A percentile compares a stretch with the other conserved stretches of the same genome.
Conservation (phyloP, 2,329 filamentous ascomycete genomes). For the Ceratocystis eucalypticola region DNA sequence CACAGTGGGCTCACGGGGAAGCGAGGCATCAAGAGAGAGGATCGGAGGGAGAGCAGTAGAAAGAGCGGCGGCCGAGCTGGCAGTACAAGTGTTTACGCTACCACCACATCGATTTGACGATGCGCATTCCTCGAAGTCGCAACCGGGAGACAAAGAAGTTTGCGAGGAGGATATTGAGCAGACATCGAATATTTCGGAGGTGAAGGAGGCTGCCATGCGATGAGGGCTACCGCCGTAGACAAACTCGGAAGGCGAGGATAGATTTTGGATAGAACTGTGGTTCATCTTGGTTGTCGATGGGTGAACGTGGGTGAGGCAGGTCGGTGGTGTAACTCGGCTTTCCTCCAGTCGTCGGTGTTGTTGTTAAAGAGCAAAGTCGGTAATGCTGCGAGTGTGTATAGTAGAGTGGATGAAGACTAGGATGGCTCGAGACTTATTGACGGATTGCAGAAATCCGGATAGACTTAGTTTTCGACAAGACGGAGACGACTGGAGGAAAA, state of each 20-base stretch:
- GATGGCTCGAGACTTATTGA: neutral
- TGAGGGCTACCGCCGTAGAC: constrained; percentile 24
- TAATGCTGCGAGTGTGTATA: neutral
- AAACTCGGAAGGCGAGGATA: constrained; percentile 38
- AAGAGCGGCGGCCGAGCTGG: neutral
- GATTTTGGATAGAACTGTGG: constrained; percentile 26
- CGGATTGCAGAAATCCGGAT: neutral
- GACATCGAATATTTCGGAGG: constrained; percentile 10
- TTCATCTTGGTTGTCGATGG: constrained; percentile 40
- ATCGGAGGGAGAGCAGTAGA: neutral
- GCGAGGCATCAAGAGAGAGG: constrained; percentile 52
- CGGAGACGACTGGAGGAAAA: constrained; percentile 17
- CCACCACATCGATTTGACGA: constrained; percentile 33
- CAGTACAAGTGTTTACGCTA: neutral
- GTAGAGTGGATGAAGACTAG: neutral
- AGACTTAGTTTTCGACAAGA: constrained; percentile 1
- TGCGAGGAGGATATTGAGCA: constrained; percentile 47
- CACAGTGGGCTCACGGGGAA: constrained; percentile 19
- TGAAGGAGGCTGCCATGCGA: constrained; percentile 9
- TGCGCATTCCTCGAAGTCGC: constrained; percentile 55
- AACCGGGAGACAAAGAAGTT: constrained; percentile 64
- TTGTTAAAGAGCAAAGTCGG: constrained; percentile 4
- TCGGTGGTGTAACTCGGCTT: constrained; percentile 24
- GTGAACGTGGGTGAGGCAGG: constrained; percentile 23
- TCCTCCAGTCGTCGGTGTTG: constrained; percentile 43